Evolutionary conservation across 345 rosid species (phyloP).

Genomic region (Lumnitzera littorea): DNA sequence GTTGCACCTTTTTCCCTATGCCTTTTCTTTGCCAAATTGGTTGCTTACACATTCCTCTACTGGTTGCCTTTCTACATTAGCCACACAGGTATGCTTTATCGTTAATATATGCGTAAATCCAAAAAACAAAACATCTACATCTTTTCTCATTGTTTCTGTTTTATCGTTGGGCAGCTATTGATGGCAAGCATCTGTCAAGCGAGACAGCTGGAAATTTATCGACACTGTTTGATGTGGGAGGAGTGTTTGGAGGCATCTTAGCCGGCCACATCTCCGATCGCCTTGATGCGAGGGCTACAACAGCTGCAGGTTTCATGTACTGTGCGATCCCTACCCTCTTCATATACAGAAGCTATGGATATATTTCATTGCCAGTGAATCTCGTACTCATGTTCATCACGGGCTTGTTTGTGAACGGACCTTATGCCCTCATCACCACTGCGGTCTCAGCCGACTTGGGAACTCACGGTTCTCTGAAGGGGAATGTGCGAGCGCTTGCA

Average conservation of each 20-base stretch:
- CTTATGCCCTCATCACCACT: constrained; percentile 83
- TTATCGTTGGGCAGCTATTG: constrained; percentile 43
- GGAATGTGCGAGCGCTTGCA: constrained; percentile 82
- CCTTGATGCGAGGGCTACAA: constrained; percentile 73
- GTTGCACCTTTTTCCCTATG: constrained; percentile 88
- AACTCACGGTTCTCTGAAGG: constrained; percentile 72
- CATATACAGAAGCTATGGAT: constrained; percentile 73
- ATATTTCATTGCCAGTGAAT: constrained; percentile 50
- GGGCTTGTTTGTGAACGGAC: constrained; percentile 84
- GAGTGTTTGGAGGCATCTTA: constrained; percentile 84
- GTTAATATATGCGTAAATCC: too few species aligned
- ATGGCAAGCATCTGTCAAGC: constrained; percentile 64
- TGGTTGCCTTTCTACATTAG: constrained; percentile 98
- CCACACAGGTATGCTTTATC: constrained; percentile 56
- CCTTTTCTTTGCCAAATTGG: constrained; percentile 87
- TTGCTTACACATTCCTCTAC: constrained; percentile 87
- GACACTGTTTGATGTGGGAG: constrained; percentile 88
- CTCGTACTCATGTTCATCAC: constrained; percentile 65
- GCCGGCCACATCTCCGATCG: constrained; percentile 90
- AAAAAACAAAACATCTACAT: too few species aligned
- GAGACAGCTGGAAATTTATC: constrained; percentile 82
- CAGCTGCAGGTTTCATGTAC: constrained; percentile 85
- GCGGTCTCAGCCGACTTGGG: constrained; percentile 95
- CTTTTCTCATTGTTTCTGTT: not conserved
- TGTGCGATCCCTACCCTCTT: constrained; percentile 80